Evolutionary conservation across 805 yeast genomes (phyloP).

Genomic region (Hanseniaspora pseudoguilliermondii): DNA sequence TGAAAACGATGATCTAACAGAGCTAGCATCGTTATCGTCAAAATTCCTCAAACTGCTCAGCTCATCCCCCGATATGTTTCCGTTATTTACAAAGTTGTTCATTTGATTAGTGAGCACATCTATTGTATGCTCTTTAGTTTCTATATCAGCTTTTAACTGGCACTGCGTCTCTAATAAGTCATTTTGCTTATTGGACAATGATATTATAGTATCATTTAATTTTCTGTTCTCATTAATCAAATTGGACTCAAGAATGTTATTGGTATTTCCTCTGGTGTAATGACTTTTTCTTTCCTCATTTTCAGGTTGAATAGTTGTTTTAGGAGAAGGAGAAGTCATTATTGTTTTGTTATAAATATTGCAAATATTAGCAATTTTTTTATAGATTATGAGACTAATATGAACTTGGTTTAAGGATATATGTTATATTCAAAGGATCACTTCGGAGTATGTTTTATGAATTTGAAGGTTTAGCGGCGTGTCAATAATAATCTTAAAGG

Average conservation of each 20-base stretch:
- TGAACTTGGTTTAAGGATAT: too few relatives aligned
- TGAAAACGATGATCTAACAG: constrained; percentile 4
- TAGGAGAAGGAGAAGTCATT: constrained; percentile 1
- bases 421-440: not conserved
- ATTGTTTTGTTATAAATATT: not conserved
- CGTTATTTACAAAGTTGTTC: constrained; percentile 5
- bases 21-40: constrained; percentile 7
- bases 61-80: not conserved
- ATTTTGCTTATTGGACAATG: constrained; percentile 8
- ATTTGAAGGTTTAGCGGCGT: not conserved
- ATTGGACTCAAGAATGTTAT: not conserved
- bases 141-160: not conserved
- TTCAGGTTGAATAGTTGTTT: not conserved
- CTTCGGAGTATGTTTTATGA: not conserved
- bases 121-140: constrained; percentile 1
- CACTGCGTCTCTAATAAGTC: not conserved
- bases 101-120: not conserved
- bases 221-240: constrained; percentile 4
- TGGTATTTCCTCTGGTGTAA: not conserved
- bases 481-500: not conserved
- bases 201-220: constrained; percentile 2
- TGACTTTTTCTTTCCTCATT: not conserved
- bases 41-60: not conserved
- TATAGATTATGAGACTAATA: too few relatives aligned
- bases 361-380: too few relatives aligned